These are phyloP conservation scores for Fomitopsis betulina DNA, from an alignment of 1,284 basidiomycete genomes.

Conservation along the genomic window DNA sequence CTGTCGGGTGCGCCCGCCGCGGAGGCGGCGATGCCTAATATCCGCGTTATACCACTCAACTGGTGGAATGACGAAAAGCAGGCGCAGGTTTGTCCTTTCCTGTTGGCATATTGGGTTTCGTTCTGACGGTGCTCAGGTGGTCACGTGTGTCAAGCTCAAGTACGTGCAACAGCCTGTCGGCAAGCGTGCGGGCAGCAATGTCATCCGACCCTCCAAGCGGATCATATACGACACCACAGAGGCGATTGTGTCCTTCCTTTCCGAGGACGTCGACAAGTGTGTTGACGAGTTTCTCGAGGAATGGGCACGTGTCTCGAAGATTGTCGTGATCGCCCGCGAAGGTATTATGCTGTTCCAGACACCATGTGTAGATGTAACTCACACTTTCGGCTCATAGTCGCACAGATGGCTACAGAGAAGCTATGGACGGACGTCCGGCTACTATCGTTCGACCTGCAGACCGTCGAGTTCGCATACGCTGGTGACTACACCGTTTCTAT, in stretches of 20 bases:
- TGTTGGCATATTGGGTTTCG: background rate
- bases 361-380: slow-evolving; percentile 1
- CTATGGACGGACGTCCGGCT: slow-evolving; percentile 71
- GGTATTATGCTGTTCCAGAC: slow-evolving; percentile 35
- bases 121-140: slow-evolving; percentile 42
- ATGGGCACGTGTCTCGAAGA: slow-evolving; percentile 88
- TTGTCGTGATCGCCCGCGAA: slow-evolving; percentile 88
- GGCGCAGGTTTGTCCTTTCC: slow-evolving; percentile 36
- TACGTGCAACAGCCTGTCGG: slow-evolving; percentile 83
- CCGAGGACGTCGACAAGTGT: slow-evolving; percentile 81
- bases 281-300: slow-evolving; percentile 86
- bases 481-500: slow-evolving; percentile 69
- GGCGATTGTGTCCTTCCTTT: slow-evolving; percentile 82
- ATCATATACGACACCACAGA: slow-evolving; percentile 86
- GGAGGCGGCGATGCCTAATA: slow-evolving; percentile 89
- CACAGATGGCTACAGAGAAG: slow-evolving; percentile 71
- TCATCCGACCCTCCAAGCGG: slow-evolving; percentile 74
- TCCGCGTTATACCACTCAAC: slow-evolving; percentile 81
- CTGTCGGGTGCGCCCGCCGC: slow-evolving; percentile 77
- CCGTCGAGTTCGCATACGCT: slow-evolving; percentile 82
- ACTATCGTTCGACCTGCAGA: slow-evolving; percentile 84
- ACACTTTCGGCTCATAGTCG: slow-evolving; percentile 45
- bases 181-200: slow-evolving; percentile 56
- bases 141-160: slow-evolving; percentile 84
- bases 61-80: slow-evolving; percentile 81